Evolutionary conservation across 1,284 basidiomycete genomes (phyloP).

Genomic region (Farysia itapuensis): DNA sequence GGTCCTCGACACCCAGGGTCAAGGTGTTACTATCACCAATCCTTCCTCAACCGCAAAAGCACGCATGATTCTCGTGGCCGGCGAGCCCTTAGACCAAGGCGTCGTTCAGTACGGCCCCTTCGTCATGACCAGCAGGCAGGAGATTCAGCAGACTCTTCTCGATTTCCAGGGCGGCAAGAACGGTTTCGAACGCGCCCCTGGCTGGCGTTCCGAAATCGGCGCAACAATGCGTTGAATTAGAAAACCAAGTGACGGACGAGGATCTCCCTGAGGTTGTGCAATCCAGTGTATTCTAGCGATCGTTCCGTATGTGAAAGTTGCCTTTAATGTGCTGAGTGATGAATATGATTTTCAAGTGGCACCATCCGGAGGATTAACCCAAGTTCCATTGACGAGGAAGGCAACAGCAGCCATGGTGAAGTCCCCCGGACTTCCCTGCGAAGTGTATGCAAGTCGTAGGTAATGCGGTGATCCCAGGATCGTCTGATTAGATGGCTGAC

Average conservation of each 20-base stretch:
- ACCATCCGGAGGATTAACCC: conserved; percentile 62
- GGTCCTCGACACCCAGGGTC: conserved; percentile 67
- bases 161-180: conserved; percentile 81
- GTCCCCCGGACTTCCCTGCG: conserved; percentile 71
- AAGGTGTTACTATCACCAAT: conserved; percentile 66
- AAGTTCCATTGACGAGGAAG: conserved; percentile 75
- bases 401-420: conserved; percentile 78
- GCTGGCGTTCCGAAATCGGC: conserved; percentile 79
- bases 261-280: too few species aligned
- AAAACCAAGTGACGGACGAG: too few species aligned
- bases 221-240: conserved; percentile 11
- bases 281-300: too few species aligned
- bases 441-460: conserved; percentile 73
- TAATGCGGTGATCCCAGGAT: conserved; percentile 70
- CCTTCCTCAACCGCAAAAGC: conserved; percentile 17
- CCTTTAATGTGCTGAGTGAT: too few species aligned
- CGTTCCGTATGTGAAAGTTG: too few species aligned
- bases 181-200: conserved; percentile 86
- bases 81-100: conserved; percentile 83
- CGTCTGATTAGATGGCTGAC: conserved; percentile 63
- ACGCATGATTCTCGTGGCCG: conserved; percentile 67
- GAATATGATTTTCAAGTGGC: too few species aligned
- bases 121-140: conserved; percentile 77
- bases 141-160: conserved; percentile 77
- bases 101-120: conserved; percentile 78